A percentile compares a stretch with the other conserved stretches of the same genome.
phyloP scores from a whole-genome alignment of 208 protist species.

The Acanthamoeba sp. region DNA sequence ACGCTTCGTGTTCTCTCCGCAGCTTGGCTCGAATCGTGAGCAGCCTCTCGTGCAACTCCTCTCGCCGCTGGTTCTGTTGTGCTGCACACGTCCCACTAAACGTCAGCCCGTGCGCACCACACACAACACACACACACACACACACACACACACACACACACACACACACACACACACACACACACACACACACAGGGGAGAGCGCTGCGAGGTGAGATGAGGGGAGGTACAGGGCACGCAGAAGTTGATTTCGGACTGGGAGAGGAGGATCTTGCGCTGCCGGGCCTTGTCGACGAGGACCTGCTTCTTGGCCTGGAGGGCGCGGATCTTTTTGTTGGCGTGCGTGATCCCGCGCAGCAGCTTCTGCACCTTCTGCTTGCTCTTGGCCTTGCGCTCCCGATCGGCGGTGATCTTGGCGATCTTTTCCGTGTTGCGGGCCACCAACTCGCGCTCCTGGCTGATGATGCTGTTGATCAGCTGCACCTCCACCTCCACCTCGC shows the following conservation, averaged over 20 bases:
- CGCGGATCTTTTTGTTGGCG: background rate
- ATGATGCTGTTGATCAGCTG: slow-evolving; percentile 48
- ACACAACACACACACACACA: background rate
- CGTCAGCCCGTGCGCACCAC: background rate
- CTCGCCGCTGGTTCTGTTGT: background rate
- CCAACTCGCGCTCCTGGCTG: slow-evolving; percentile 5
- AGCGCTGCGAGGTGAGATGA: background rate
- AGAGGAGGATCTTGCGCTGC: slow-evolving; percentile 27
- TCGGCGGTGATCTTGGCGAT: background rate
- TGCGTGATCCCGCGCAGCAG: slow-evolving; percentile 26
- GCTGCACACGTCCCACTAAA: background rate
- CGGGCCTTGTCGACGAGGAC: slow-evolving; percentile 1
- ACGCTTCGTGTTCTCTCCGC: slow-evolving; percentile 1
- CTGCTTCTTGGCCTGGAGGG: background rate
- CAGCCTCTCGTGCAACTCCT: slow-evolving; percentile 11
- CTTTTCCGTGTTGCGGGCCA: background rate
- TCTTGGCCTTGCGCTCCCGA: background rate
- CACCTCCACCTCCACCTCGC: slow-evolving; percentile 15
- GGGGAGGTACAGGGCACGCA: background rate
- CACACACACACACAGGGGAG: background rate
- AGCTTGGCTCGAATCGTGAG: background rate
- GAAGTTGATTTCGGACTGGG: background rate
- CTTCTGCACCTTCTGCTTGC: slow-evolving; percentile 27
- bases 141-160: background rate
- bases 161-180: background rate